Base-by-base conservation (phyloP, 148 eudicot species). In the Suaeda aralocaspica region DNA sequence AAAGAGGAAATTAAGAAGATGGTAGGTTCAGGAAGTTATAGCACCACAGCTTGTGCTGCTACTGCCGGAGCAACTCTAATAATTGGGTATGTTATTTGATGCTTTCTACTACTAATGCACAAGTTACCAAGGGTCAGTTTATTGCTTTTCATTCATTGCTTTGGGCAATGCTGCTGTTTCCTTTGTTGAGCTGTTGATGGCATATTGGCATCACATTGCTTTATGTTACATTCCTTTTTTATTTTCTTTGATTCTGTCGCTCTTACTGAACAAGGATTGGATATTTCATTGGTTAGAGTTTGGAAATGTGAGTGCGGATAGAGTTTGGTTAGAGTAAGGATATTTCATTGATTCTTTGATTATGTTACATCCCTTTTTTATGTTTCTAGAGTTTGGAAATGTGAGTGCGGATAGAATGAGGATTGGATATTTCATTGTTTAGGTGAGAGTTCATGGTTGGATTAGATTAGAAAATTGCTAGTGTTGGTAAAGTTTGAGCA, bases 11-110 rank as follows among this genome's bases (percentile, higher is more conserved):
- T 93, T 14, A 85, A 87, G 78, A 87, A 84, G 72, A 83, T 93
- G 66, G 89, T 84, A 53, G 78, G 81, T 34, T 61, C 84, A 25
- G 88, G 93, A 56, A 79, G 82, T 80, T 73, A 79, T 62, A 82
- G 78, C 74, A 70, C 84, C 36, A 80, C 87, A 26, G 74, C 92
- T 68, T 87, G 87, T 75, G 74, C 84, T 79, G 98, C 98, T 48
- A 86, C 95, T 74, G 91, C 92, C 50, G 91, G 96, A 53, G 83
- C 90, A 50, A 73, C 89, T 72, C 80, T 94, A 74, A 68, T 91
- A 68, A 68, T 87, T 48, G 97, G 98, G 98, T 94, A 52, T 33
- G 85, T 81, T 72, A 67, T 45, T n/a, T 65, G 39, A 30, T n/a
- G 46, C 30, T 66, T 36, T 56, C 24, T 58, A 29, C 19, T 58